phyloP scores from a whole-genome alignment of 1,284 basidiomycete genomes.

The Athelia sp. region DNA sequence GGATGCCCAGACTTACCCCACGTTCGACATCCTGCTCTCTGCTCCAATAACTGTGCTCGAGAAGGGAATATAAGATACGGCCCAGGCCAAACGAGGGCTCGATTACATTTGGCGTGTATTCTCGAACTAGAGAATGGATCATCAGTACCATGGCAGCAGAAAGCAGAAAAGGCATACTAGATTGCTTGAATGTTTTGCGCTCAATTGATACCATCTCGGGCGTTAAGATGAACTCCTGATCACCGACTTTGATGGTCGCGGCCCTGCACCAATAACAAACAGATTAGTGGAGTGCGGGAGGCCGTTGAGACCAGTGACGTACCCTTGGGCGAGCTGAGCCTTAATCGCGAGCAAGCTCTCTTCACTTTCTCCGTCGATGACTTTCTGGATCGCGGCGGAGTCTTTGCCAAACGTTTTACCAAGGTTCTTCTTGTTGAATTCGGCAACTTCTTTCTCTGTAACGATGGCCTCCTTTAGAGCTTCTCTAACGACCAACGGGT shows the following conservation, averaged over 20 bases:
- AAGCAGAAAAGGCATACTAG: constrained; percentile 46
- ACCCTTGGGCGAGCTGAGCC: constrained; percentile 76
- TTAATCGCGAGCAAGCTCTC: constrained; percentile 66
- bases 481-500: constrained; percentile 66
- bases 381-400: constrained; percentile 67
- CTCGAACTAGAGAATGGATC: constrained; percentile 61
- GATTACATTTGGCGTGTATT: constrained; percentile 96
- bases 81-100: constrained; percentile 99
- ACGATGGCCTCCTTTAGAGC: constrained; percentile 65
- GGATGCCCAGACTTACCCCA: constrained; percentile 53
- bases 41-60: constrained; percentile 97
- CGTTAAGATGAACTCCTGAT: constrained; percentile 69
- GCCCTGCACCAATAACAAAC: constrained; percentile 28
- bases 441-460: constrained; percentile 68
- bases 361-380: constrained; percentile 69
- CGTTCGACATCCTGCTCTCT: constrained; percentile 89
- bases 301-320: constrained; percentile 19
- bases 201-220: constrained; percentile 78
- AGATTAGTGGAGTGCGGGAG: constrained; percentile 14
- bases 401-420: constrained; percentile 92
- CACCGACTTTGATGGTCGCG: constrained; percentile 49
- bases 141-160: constrained; percentile 6
- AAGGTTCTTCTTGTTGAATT: constrained; percentile 85
- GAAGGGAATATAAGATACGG: constrained; percentile 89
- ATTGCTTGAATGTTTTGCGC: constrained; percentile 86